phyloP scores from a whole-genome alignment of 2,329 filamentous ascomycete species.

The Ophiostoma montium region DNA sequence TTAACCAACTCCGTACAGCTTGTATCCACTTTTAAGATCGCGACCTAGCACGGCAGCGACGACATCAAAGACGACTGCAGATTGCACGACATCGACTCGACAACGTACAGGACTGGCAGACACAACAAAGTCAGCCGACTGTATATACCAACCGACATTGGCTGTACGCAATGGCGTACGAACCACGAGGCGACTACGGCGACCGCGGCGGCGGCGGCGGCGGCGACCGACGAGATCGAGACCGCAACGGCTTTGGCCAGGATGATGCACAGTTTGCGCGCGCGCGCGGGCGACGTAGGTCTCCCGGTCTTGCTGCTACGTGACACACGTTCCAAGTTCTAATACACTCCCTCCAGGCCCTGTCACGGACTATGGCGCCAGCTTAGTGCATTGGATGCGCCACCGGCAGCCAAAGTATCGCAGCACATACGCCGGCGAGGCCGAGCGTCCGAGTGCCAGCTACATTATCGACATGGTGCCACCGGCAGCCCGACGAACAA shows the following conservation, averaged over 20 bases:
- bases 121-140: no score
- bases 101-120: no score
- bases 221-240: constrained; percentile 6
- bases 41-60: no score
- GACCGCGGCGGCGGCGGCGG: constrained; percentile 9
- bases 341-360: no score
- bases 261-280: constrained; percentile 9
- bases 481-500: constrained; percentile 58
- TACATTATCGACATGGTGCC: constrained; percentile 92
- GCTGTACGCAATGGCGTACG: constrained; percentile 15
- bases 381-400: constrained; percentile 82
- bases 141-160: neutral
- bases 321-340: no score
- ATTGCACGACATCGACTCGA: neutral
- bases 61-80: no score
- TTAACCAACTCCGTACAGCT: no score
- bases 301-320: no score
- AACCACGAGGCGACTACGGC: constrained; percentile 12
- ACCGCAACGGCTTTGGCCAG: constrained; percentile 3
- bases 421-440: constrained; percentile 56
- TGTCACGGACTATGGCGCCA: constrained; percentile 86
- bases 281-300: constrained; percentile 21
- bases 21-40: no score
- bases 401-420: constrained; percentile 65
- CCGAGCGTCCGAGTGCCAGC: constrained; percentile 72